Conservation (phyloP, 75 land plant genomes). For the Cunninghamia lanceolata region DNA sequence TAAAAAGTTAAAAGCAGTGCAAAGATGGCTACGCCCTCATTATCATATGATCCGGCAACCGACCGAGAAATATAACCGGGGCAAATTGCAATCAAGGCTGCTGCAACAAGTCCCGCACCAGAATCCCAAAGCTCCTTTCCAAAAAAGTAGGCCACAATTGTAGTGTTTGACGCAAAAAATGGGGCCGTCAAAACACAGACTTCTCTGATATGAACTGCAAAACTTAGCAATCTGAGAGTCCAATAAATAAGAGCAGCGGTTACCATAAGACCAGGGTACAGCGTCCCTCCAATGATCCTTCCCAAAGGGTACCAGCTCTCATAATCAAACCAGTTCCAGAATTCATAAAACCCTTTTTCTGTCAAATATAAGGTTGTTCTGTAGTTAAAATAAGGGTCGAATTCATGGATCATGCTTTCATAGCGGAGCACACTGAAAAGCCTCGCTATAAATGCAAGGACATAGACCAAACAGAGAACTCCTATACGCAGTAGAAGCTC, state of each 20-base stretch:
- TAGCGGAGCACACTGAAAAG: slow-evolving; percentile 95
- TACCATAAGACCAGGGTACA: slow-evolving; percentile 99
- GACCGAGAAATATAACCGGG: slow-evolving; percentile 98
- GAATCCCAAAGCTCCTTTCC: slow-evolving; percentile 96
- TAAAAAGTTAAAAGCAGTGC: slow-evolving; percentile 92
- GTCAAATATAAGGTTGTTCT: slow-evolving; percentile 85
- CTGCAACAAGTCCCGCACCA: slow-evolving; percentile 95
- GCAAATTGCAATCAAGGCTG: slow-evolving; percentile 90
- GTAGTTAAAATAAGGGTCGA: slow-evolving; percentile 99
- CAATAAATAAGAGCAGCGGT: slow-evolving; percentile 89
- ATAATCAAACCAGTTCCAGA: slow-evolving; percentile 99
- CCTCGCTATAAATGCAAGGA: slow-evolving; percentile 86
- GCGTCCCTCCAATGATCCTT: slow-evolving; percentile 93
- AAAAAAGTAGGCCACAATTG: slow-evolving; percentile 93
- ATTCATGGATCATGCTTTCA: slow-evolving; percentile 99
- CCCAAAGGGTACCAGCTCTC: slow-evolving; percentile 99
- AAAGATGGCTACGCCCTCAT: slow-evolving; percentile 96
- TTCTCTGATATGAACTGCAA: slow-evolving; percentile 93
- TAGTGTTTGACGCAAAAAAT: slow-evolving; percentile 95
- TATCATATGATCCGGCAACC: slow-evolving; percentile 97
- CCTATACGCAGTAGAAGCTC: slow-evolving; percentile 85
- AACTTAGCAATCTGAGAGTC: slow-evolving; percentile 57
- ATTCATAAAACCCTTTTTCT: slow-evolving; percentile 92
- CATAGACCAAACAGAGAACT: slow-evolving; percentile 70
- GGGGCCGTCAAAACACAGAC: slow-evolving; percentile 98